Percentiles rank a stretch among this genome's conserved stretches.
These are phyloP conservation scores for Phylloporus sp. DNA, from an alignment of 768 basidiomycete species.

Conservation along the genomic window DNA sequence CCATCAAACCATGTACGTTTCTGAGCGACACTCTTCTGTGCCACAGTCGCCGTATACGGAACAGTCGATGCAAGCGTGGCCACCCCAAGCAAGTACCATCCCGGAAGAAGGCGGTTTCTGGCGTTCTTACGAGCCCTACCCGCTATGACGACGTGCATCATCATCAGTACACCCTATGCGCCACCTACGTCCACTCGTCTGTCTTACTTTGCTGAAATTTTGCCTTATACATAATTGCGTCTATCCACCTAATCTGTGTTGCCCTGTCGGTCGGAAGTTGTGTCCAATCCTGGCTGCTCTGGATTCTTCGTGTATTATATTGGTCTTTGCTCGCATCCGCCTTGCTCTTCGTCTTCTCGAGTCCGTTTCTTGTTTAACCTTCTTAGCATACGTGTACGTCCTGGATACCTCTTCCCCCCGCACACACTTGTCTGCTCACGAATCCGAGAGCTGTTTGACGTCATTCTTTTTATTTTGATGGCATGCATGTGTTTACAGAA, in stretches of 20 bases:
- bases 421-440: not conserved
- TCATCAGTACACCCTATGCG: not conserved
- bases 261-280: not conserved
- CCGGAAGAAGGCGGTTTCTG: slow-evolving; percentile 21
- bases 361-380: not conserved
- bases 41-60: slow-evolving; percentile 20
- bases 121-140: slow-evolving; percentile 25
- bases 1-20: slow-evolving; percentile 18
- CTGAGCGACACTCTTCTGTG: slow-evolving; percentile 22
- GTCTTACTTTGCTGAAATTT: not conserved
- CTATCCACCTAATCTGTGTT: not conserved
- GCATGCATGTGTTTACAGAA: not conserved
- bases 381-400: not conserved
- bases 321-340: not conserved
- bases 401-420: not conserved
- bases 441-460: no score
- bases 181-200: not conserved
- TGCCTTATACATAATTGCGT: not conserved
- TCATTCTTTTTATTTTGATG: not conserved
- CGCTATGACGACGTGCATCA: slow-evolving; percentile 1
- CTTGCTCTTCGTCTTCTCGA: not conserved
- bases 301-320: slow-evolving; percentile 17
- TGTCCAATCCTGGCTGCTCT: not conserved
- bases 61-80: slow-evolving; percentile 18
- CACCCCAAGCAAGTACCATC: slow-evolving; percentile 11